These are phyloP conservation scores for Serendipita sp. DNA, from an alignment of 768 basidiomycete genomes.

Conservation along the genomic window DNA sequence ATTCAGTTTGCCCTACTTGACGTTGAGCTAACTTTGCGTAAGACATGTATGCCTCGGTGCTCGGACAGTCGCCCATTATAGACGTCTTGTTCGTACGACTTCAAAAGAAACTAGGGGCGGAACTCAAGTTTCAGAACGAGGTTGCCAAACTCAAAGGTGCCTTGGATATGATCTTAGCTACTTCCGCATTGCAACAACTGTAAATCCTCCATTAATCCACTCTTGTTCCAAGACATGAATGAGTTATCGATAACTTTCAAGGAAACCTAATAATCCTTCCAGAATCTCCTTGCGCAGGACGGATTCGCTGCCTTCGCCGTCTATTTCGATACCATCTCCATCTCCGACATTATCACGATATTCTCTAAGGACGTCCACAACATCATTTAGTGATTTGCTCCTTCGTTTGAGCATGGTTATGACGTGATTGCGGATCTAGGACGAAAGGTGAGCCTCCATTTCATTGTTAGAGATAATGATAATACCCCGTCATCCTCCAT, in stretches of 20 bases:
- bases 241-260: slow-evolving; percentile 21
- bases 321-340: slow-evolving; percentile 20
- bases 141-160: slow-evolving; percentile 69
- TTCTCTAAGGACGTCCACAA: slow-evolving; percentile 53
- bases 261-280: slow-evolving; percentile 45
- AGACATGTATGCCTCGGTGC: slow-evolving; percentile 84
- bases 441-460: not conserved
- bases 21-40: slow-evolving; percentile 8
- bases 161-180: slow-evolving; percentile 75
- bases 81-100: slow-evolving; percentile 72
- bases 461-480: slow-evolving; percentile 8
- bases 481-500: slow-evolving; percentile 98
- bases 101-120: slow-evolving; percentile 67
- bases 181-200: slow-evolving; percentile 23
- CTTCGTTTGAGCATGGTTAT: slow-evolving; percentile 59
- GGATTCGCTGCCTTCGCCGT: slow-evolving; percentile 22
- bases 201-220: slow-evolving; percentile 6
- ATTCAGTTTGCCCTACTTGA: not conserved
- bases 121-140: slow-evolving; percentile 79
- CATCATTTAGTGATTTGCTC: slow-evolving; percentile 49
- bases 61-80: slow-evolving; percentile 89
- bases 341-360: slow-evolving; percentile 61
- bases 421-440: slow-evolving; percentile 62
- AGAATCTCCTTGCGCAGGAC: slow-evolving; percentile 53
- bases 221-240: not conserved